phyloP scores from a whole-genome alignment of 129 eudicot species.

The Deinandra increscens region DNA sequence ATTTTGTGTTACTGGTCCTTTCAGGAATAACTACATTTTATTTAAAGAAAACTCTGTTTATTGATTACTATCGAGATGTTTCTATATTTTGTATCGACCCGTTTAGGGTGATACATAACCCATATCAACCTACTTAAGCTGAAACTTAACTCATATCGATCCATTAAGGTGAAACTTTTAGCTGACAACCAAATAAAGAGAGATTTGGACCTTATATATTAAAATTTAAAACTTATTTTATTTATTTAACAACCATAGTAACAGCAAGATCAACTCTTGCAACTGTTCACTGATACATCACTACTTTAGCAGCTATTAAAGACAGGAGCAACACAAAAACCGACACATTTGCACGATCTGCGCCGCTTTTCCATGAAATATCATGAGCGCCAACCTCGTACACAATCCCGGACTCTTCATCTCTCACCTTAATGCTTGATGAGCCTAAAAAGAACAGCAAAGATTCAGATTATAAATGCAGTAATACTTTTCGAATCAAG shows the following conservation, averaged over 20 bases:
- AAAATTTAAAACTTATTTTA: slow-evolving; percentile 19
- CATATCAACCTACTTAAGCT: background rate
- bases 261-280: slow-evolving; percentile 5
- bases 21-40: background rate
- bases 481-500: background rate
- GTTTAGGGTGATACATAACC: background rate
- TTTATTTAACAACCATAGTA: slow-evolving; percentile 11
- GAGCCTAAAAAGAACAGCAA: slow-evolving; percentile 54
- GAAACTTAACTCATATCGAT: background rate
- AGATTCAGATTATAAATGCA: background rate
- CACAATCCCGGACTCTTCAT: slow-evolving; percentile 55
- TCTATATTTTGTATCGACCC: too few species aligned
- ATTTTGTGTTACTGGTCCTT: background rate
- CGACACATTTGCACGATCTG: background rate
- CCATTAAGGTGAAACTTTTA: background rate
- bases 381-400: slow-evolving; percentile 62
- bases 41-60: too few species aligned
- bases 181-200: background rate
- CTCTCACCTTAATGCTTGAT: slow-evolving; percentile 78
- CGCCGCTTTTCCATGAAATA: slow-evolving; percentile 35
- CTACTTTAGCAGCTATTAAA: slow-evolving; percentile 32
- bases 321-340: slow-evolving; percentile 31
- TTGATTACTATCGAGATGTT: too few species aligned
- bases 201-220: too few species aligned
- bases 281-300: slow-evolving; percentile 22